These are phyloP conservation scores for Fusarium tricinctum DNA, from an alignment of 2,329 filamentous ascomycete genomes.

Conservation along the genomic window DNA sequence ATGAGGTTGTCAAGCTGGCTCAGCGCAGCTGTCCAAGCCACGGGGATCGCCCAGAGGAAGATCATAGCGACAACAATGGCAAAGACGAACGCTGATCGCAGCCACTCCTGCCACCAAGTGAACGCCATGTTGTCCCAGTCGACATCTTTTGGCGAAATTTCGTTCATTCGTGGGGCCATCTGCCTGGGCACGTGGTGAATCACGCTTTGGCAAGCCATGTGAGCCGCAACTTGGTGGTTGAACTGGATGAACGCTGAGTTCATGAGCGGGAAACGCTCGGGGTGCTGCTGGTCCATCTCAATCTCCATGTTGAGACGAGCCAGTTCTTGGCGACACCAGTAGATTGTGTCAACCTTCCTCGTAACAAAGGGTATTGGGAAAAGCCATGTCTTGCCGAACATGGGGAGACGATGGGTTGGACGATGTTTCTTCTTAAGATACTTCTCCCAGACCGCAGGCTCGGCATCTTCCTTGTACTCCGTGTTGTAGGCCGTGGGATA, in stretches of 20 bases:
- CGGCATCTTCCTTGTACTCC: constrained; percentile 69
- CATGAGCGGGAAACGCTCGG: constrained; percentile 90
- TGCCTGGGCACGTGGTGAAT: constrained; percentile 92
- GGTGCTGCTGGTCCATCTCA: constrained; percentile 86
- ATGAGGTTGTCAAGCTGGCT: constrained; percentile 82
- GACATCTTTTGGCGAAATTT: constrained; percentile 92
- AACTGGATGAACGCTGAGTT: constrained; percentile 98
- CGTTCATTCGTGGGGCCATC: constrained; percentile 93
- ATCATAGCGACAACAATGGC: constrained; percentile 79
- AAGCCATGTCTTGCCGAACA: constrained; percentile 76
- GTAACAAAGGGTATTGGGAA: constrained; percentile 83
- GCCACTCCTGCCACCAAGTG: constrained; percentile 91
- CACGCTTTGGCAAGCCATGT: constrained; percentile 96
- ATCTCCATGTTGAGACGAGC: constrained; percentile 93
- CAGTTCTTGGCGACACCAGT: constrained; percentile 88
- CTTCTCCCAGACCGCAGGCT: constrained; percentile 81
- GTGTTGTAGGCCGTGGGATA: constrained; percentile 76
- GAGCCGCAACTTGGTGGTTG: constrained; percentile 95
- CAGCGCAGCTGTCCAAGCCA: constrained; percentile 87
- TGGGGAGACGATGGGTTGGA: constrained; percentile 83
- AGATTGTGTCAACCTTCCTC: constrained; percentile 95
- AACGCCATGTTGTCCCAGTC: constrained; percentile 98
- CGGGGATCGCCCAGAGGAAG: constrained; percentile 90
- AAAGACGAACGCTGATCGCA: constrained; percentile 77
- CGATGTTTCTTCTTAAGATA: constrained; percentile 87